Conservation (phyloP, 495 filamentous ascomycete genomes). For the Aspergillus olivimuriae region DNA sequence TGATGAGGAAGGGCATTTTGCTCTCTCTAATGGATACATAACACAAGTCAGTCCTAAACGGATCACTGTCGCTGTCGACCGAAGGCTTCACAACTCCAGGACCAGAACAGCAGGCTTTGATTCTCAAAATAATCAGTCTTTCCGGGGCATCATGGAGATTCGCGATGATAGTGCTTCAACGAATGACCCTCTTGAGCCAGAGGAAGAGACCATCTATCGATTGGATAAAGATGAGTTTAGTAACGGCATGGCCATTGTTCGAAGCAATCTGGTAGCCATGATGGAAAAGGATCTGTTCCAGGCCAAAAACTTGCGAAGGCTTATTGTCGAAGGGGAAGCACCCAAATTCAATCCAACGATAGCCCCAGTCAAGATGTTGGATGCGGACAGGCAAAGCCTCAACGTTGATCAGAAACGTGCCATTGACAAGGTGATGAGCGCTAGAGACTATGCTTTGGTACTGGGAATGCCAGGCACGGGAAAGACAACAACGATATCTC, state of each 20-base stretch:
- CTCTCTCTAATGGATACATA: slow-evolving; percentile 86
- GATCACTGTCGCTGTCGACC: slow-evolving; percentile 84
- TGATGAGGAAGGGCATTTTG: slow-evolving; percentile 90
- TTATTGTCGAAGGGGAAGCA: slow-evolving; percentile 67
- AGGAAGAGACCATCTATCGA: slow-evolving; percentile 65
- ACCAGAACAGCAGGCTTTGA: slow-evolving; percentile 71
- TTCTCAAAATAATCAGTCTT: slow-evolving; percentile 67
- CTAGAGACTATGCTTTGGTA: slow-evolving; percentile 87
- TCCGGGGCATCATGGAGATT: slow-evolving; percentile 88
- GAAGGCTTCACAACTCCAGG: slow-evolving; percentile 78
- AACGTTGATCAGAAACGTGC: slow-evolving; percentile 84
- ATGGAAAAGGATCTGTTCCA: slow-evolving; percentile 77
- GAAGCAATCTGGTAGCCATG: slow-evolving; percentile 85
- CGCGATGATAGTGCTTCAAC: slow-evolving; percentile 40
- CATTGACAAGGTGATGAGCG: slow-evolving; percentile 90
- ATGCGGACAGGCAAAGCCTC: slow-evolving; percentile 47
- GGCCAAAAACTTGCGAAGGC: slow-evolving; percentile 62
- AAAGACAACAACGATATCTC: slow-evolving; percentile 95
- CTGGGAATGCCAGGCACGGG: slow-evolving; percentile 97
- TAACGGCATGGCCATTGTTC: slow-evolving; percentile 91
- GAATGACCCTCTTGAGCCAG: slow-evolving; percentile 35
- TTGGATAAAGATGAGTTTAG: slow-evolving; percentile 97
- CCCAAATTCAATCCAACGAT: slow-evolving; percentile 65
- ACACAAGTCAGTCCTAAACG: slow-evolving; percentile 62
- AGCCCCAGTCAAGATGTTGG: slow-evolving; percentile 51